Base-by-base conservation (phyloP, 768 basidiomycete genomes). In the Hebeloma cylindrosporum region DNA sequence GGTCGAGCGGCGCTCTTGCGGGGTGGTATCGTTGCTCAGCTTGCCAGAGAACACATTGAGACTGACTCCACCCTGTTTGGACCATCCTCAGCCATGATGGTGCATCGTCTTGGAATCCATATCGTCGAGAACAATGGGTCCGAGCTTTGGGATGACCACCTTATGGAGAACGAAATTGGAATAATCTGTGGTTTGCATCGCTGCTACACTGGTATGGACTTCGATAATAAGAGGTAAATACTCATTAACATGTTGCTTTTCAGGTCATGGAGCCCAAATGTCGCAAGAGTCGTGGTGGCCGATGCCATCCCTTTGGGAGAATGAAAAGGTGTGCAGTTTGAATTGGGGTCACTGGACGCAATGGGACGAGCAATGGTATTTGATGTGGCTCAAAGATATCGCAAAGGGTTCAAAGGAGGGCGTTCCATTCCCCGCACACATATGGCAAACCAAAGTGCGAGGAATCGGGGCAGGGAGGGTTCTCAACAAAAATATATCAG, bases 1-100 rank as follows among this genome's bases (percentile, higher is more conserved):
- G 61, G 63, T 10, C 54, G 61, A 25, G 61, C 56, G 13, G 59
- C 62, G 6, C 22, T 60, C 23, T 28, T 60, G 31, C 34, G 43
- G 6, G 62, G 62, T 17, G 60, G 62, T n/a, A 43, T 62, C 18
- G 28, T 64, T 11, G 40, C 45, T n/a, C 57, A 58, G 25, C 38
- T 63, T 31, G 58, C 61, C 7, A 40, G 28, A 9, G 38, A 53
- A 20, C 35, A 36, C 26, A 36, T 54, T 4, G 21, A 31, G 5
- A 23, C 22, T 14, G 48, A 52, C 7, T 16, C 42, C 8, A 52
- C 58, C 2, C 34, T 47, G 11, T 27, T 41, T 28, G 60, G 59
- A 4, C 62, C 60, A 13, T 55, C 54, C n/a, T 29, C 29, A 23
- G 29, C 37, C 13, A 17, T 44, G n/a, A 30, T 40, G 9, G 27